Evolutionary conservation across 2,329 filamentous ascomycete species (phyloP).

Genomic region (Aureobasidium sp.): DNA sequence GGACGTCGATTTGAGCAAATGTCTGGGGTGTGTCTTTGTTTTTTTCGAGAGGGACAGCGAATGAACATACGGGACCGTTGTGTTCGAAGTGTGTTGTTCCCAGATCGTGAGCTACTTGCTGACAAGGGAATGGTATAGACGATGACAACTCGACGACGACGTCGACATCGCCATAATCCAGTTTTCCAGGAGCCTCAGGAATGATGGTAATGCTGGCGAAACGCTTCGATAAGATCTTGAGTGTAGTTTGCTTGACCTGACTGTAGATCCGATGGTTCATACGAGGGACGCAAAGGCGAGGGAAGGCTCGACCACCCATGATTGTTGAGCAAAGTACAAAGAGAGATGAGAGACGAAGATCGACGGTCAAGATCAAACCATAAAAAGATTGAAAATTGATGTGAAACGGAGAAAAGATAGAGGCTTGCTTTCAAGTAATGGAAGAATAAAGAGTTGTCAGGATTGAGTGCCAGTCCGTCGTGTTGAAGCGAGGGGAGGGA

Average conservation of each 20-base stretch:
- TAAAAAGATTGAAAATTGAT: not conserved
- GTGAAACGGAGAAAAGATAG: not conserved
- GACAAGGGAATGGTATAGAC: not conserved
- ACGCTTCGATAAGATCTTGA: slow-evolving; percentile 37
- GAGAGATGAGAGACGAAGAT: not conserved
- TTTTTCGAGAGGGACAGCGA: slow-evolving; percentile 51
- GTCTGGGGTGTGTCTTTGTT: not conserved
- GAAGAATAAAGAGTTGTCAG: not conserved
- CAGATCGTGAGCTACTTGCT: slow-evolving; percentile 18
- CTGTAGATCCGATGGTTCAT: slow-evolving; percentile 56
- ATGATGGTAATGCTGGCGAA: slow-evolving; percentile 50
- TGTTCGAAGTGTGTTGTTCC: slow-evolving; percentile 14
- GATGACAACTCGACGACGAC: slow-evolving; percentile 47
- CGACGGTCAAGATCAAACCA: not conserved
- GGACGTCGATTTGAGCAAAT: slow-evolving; percentile 62
- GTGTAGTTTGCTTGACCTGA: slow-evolving; percentile 42
- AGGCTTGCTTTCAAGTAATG: not conserved
- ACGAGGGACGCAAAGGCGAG: slow-evolving; percentile 53
- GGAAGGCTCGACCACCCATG: slow-evolving; percentile 64
- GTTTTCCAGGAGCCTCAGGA: slow-evolving; percentile 63
- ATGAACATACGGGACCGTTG: not conserved
- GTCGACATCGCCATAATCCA: slow-evolving; percentile 66
- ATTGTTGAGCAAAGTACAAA: slow-evolving; percentile 12
- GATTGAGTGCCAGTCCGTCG: not conserved
- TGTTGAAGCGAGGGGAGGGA: not conserved